Evolutionary conservation across 2,329 filamentous ascomycete species (phyloP), one percentile per base, ranked within the genome.

Genomic region (Pestalotiopsis sp.): DNA sequence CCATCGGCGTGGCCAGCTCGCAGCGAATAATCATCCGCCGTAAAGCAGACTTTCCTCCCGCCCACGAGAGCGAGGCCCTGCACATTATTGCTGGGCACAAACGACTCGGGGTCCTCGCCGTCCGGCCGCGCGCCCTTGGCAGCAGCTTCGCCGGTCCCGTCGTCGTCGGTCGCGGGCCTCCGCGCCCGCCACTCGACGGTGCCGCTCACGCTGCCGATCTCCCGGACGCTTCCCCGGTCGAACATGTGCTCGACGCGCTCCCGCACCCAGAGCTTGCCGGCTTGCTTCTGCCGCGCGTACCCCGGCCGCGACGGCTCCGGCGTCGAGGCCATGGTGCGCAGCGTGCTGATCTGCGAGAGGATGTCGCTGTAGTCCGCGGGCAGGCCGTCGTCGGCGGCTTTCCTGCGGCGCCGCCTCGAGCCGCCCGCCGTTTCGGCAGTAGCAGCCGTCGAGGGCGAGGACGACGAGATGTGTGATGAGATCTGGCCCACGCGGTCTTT

Each of bases 1-100:
- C 89, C 89, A 77, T 91, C 89, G 0, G 89, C 88, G 80, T 91
- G 89, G 1, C 89, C 89, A 36, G 88, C 88, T 5, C 89, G 81
- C 36, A 91, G 85, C 1, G 84, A 87, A 71, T 90, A 91, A 74
- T 91, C 89, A 74, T 91, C 89, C 0, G 88, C 89, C 0, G 89
- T 91, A 63, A 91, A 85, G 0, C 90, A 79, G 3, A 91, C 81
- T 66, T 84, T 83, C 52, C 89, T 79, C 0, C 86, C 86, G 23
- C 82, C 77, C 31, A 91, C 73, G 61, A 79, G 81, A 2, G 88
- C 87, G 67, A 86, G 84, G 0, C 87, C 89, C 72, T 91, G 88
- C 2, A 91, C 84, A 73, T 91, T 91, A 71, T 91, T 91, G 68
- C 83, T 87, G 0, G 89, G 89, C 4, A 85, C 80, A 72, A 87